A percentile compares a stretch with the other conserved stretches of the same genome.
phyloP scores from a whole-genome alignment of 257 asterid species.

The Nicotiana tomentosiformis region DNA sequence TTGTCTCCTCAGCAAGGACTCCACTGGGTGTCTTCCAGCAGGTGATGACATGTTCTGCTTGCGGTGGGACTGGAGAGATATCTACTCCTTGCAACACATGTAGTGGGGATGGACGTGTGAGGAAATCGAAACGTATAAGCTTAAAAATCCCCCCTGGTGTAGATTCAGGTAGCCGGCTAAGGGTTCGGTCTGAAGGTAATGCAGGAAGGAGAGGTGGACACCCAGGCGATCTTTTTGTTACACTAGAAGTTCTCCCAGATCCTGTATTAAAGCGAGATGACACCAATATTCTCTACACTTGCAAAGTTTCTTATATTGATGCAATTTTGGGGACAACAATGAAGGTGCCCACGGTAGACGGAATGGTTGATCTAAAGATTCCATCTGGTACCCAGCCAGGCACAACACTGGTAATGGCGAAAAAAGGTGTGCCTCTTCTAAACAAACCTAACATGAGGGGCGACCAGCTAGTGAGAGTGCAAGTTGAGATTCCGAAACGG shows the following conservation, averaged over 20 bases:
- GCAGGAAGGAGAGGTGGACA: constrained; percentile 92
- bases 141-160: constrained; percentile 93
- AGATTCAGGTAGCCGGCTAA: constrained; percentile 76
- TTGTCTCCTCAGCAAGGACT: constrained; percentile 76
- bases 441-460: constrained; percentile 83
- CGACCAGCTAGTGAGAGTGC: constrained; percentile 91
- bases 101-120: constrained; percentile 73
- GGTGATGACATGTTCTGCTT: constrained; percentile 82
- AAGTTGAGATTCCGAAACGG: constrained; percentile 95
- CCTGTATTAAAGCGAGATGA: constrained; percentile 77
- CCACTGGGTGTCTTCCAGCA: constrained; percentile 98
- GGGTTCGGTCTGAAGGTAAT: constrained; percentile 91
- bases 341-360: constrained; percentile 95
- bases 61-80: constrained; percentile 77
- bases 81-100: constrained; percentile 85
- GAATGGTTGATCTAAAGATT: constrained; percentile 74
- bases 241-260: constrained; percentile 67
- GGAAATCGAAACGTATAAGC: constrained; percentile 88
- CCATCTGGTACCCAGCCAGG: constrained; percentile 96
- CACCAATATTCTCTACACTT: constrained; percentile 74
- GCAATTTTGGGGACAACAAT: constrained; percentile 78
- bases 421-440: constrained; percentile 75
- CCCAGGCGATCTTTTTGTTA: constrained; percentile 85
- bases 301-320: constrained; percentile 81
- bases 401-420: constrained; percentile 88